Evolutionary conservation across 1,139 yeast species (phyloP), one percentile per base, ranked within the genome.

Genomic region (Pichia sp.): DNA sequence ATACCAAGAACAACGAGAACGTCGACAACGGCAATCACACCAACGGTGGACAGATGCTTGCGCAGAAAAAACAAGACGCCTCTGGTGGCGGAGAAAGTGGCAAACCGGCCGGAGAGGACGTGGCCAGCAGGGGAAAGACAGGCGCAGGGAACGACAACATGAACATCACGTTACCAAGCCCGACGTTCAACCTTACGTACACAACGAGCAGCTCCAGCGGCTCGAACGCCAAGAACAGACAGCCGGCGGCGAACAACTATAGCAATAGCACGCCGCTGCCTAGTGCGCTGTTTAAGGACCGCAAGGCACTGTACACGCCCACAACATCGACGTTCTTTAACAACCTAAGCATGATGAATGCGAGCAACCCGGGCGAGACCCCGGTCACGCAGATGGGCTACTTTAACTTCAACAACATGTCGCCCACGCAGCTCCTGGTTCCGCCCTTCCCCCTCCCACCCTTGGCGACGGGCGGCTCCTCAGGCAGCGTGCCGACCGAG

Each of bases 321-420:
- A 38, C 45, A 10, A 49, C 53, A 0, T 16, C 55, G 1, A 52
- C 16, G 3, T 54, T 56, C 46, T 29, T 56, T 31, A 56, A 53
- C 33, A 43, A 24, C 10, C 17, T 56, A 9, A 48, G 44, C 41
- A 48, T 49, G 46, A 46, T 44, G 31, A 40, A n/a, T 20, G 40
- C 40, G 41, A 38, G 49, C 24, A 47, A 34, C 30, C 48, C 51
- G 4, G 45, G 47, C 3, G 52, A 54, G 16, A 46, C 58, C 20
- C 55, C 71, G 27, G 60, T 69, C 24, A 55, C 62, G 48, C 68
- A 64, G 38, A 63, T 63, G 54, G 64, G 62, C 27, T 58, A 59
- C 46, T 63, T 65, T 47, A 60, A 64, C 16, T 59, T 65, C 9
- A 65, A 63, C 41, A 67, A 63, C 40, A 60, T 65, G 59, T 67